phyloP scores from a whole-genome alignment of 2,329 filamentous ascomycete genomes.

The Penicillium expansum region DNA sequence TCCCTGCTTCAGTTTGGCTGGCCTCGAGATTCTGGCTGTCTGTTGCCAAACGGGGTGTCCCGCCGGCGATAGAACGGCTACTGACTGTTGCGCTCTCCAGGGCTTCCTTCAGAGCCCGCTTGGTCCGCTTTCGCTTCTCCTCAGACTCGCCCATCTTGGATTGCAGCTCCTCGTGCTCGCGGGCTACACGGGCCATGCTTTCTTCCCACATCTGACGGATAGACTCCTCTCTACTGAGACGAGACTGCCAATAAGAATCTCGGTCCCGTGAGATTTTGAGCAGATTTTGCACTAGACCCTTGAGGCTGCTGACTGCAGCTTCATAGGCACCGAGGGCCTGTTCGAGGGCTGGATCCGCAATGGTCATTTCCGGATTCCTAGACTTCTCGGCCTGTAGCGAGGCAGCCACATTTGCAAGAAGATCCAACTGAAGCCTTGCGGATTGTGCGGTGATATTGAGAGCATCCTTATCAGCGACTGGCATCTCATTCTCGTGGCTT shows the following conservation, averaged over 20 bases:
- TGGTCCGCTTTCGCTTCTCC: conserved; percentile 83
- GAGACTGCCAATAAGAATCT: conserved; percentile 95
- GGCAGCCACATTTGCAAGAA: conserved; percentile 79
- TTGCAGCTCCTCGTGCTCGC: conserved; percentile 89
- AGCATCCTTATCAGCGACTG: conserved; percentile 79
- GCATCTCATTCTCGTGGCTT: conserved; percentile 69
- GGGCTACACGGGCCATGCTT: conserved; percentile 95
- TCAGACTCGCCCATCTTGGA: conserved; percentile 85
- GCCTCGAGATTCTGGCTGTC: conserved; percentile 32
- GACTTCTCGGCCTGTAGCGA: conserved; percentile 71
- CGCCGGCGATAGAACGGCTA: conserved; percentile 38
- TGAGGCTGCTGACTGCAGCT: conserved; percentile 81
- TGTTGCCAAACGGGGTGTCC: conserved; percentile 25
- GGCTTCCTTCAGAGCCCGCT: conserved; percentile 82
- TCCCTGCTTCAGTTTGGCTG: conserved; percentile 31
- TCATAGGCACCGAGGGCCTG: conserved; percentile 85
- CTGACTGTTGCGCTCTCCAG: conserved; percentile 57
- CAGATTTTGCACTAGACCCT: conserved; percentile 78
- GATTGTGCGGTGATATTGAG: conserved; percentile 97
- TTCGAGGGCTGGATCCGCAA: conserved; percentile 73
- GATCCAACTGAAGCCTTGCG: conserved; percentile 85
- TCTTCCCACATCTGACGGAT: conserved; percentile 98
- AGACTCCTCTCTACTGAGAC: conserved; percentile 84
- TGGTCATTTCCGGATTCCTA: conserved; percentile 65
- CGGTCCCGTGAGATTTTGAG: conserved; percentile 90